phyloP scores from a whole-genome alignment of 441 rosid species.

The Euphorbia schlechtendalii region DNA sequence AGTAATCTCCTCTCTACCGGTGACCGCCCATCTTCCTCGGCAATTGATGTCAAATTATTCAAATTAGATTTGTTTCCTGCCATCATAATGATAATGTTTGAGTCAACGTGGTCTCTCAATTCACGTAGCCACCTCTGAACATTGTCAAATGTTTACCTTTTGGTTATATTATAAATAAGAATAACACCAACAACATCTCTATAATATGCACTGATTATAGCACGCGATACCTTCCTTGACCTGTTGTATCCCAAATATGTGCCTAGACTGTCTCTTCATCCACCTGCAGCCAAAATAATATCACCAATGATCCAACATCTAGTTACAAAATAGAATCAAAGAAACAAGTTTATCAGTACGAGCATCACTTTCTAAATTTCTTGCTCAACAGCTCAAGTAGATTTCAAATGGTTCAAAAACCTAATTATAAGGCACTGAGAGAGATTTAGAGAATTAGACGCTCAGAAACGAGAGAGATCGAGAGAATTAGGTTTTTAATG shows the following conservation, averaged over 20 bases:
- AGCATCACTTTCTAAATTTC: too few relatives aligned
- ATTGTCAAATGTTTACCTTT: slow-evolving; percentile 88
- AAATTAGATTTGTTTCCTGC: slow-evolving; percentile 89
- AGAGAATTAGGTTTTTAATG: too few relatives aligned
- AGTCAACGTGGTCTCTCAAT: slow-evolving; percentile 86
- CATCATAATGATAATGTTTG: slow-evolving; percentile 95
- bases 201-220: slow-evolving; percentile 92
- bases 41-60: slow-evolving; percentile 75
- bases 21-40: slow-evolving; percentile 60
- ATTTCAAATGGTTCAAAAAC: too few relatives aligned
- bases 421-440: too few relatives aligned
- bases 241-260: slow-evolving; percentile 98
- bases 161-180: slow-evolving; percentile 87
- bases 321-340: background rate
- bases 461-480: too few relatives aligned
- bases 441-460: too few relatives aligned
- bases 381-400: too few relatives aligned
- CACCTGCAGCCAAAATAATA: slow-evolving; percentile 39
- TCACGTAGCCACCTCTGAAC: slow-evolving; percentile 85
- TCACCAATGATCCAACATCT: background rate
- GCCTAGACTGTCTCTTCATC: slow-evolving; percentile 94
- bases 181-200: slow-evolving; percentile 96
- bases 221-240: slow-evolving; percentile 91
- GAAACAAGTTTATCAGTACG: background rate
- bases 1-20: slow-evolving; percentile 72